These are phyloP conservation scores for Raddia distichophylla DNA, from an alignment of 176 grass and related monocot species.

Conservation along the genomic window DNA sequence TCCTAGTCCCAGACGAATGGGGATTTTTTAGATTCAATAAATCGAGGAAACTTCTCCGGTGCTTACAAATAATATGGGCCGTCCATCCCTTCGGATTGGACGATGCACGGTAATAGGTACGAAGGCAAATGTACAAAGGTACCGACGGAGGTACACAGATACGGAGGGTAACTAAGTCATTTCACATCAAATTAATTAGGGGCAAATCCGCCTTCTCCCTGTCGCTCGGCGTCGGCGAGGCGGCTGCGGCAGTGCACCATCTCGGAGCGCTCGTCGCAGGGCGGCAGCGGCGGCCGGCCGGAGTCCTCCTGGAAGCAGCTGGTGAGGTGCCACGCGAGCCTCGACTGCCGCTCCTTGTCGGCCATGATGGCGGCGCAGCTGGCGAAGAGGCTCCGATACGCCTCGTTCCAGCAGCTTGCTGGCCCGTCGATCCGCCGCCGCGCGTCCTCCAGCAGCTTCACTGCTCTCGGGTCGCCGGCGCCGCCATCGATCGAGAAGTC, in stretches of 20 bases:
- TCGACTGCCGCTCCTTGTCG: conserved; percentile 56
- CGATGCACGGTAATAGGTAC: too few relatives aligned
- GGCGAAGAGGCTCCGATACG: conserved; percentile 59
- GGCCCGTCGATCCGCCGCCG: conserved; percentile 38
- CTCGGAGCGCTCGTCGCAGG: conserved; percentile 32
- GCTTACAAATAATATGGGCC: too few relatives aligned
- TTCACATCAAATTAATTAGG: too few relatives aligned
- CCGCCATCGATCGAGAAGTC: conserved; percentile 49
- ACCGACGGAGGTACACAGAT: too few relatives aligned
- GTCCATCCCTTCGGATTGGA: too few relatives aligned
- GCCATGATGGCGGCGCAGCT: conserved; percentile 67
- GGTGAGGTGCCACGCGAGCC: conserved; percentile 71
- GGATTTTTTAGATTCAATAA: too few relatives aligned
- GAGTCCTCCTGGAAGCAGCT: conserved; percentile 80
- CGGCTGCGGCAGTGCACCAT: conserved; percentile 63
- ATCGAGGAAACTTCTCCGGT: too few relatives aligned
- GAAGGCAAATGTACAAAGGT: too few relatives aligned
- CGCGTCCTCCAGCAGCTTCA: conserved; percentile 56
- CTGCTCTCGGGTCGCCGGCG: conserved; percentile 19
- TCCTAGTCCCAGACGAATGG: too few relatives aligned
- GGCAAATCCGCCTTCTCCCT: too few relatives aligned
- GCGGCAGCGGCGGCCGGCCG: conserved; percentile 50
- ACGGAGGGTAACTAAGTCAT: too few relatives aligned
- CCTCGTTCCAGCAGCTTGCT: conserved; percentile 58
- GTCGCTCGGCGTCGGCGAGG: conserved; percentile 51